Percentiles rank a stretch among this genome's conserved stretches.
Conservation (phyloP, 1,139 yeast species). For the Yamadazyma siamensis region DNA sequence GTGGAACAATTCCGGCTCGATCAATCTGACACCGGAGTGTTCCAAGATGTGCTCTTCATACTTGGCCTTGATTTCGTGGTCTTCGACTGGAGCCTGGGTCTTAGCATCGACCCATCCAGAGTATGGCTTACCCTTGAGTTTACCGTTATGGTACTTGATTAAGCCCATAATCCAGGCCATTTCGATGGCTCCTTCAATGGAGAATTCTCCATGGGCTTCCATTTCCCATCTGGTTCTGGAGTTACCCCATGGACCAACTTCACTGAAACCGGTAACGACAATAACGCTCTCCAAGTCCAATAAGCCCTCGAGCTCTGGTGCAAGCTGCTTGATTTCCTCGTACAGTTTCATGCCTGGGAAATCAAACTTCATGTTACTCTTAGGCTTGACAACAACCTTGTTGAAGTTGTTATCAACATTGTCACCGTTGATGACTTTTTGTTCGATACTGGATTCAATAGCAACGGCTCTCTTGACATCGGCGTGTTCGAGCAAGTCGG, state of each 20-base stretch:
- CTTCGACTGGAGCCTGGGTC: constrained; percentile 90
- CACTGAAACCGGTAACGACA: constrained; percentile 96
- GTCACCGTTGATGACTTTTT: constrained; percentile 87
- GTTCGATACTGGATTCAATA: constrained; percentile 88
- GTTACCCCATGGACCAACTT: constrained; percentile 99
- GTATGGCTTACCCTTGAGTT: constrained; percentile 82
- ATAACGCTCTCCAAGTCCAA: constrained; percentile 87
- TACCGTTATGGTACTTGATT: constrained; percentile 91
- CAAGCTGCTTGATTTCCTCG: constrained; percentile 63
- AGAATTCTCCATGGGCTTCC: constrained; percentile 93
- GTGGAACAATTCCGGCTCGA: constrained; percentile 90
- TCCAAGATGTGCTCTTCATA: constrained; percentile 86
- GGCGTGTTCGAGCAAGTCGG: constrained; percentile 77
- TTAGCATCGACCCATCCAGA: constrained; percentile 98
- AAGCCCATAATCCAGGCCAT: constrained; percentile 99
- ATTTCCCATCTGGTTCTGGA: constrained; percentile 99
- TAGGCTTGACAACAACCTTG: constrained; percentile 76
- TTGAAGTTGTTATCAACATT: constrained; percentile 83
- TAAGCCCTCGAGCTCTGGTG: constrained; percentile 85
- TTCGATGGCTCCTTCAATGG: constrained; percentile 97
- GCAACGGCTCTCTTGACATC: constrained; percentile 96
- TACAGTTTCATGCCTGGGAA: constrained; percentile 87
- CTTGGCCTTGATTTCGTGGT: constrained; percentile 85
- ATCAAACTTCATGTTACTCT: constrained; percentile 90
- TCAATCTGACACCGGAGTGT: constrained; percentile 93